A percentile compares a stretch with the other conserved stretches of the same genome.
phyloP scores from a whole-genome alignment of 495 filamentous ascomycete species.

The Glonium stellatum region DNA sequence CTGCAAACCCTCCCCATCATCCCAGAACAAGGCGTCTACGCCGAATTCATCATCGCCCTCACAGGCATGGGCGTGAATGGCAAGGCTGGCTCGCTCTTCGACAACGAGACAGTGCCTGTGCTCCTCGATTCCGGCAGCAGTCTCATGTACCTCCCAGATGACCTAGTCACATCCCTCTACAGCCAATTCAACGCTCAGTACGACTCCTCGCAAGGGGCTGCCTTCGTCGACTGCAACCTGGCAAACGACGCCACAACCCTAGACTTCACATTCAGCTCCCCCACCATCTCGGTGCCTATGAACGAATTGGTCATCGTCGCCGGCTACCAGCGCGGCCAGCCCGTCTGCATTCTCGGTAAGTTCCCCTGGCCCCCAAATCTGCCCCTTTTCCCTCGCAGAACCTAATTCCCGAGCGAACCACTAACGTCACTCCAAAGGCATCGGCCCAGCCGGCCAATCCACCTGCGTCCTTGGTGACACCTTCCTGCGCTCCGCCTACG shows the following conservation, averaged over 20 bases:
- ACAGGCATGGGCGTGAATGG: conserved; percentile 54
- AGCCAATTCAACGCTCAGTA: conserved; percentile 57
- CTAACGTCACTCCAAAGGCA: conserved; percentile 52
- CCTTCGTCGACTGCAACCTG: conserved; percentile 67
- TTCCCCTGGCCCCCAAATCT: conserved; percentile 28
- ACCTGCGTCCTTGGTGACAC: conserved; percentile 80
- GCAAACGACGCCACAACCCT: conserved; percentile 46
- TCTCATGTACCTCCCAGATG: conserved; percentile 78
- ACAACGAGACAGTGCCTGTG: conserved; percentile 55
- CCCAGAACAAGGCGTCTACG: conserved; percentile 39
- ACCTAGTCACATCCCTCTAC: conserved; percentile 58
- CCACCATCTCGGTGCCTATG: conserved; percentile 65
- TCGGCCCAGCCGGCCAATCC: conserved; percentile 59
- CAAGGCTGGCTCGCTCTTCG: conserved; percentile 44
- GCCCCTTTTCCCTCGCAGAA: neutral
- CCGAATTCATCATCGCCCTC: conserved; percentile 78
- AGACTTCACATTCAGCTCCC: conserved; percentile 63
- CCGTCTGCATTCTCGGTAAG: conserved; percentile 54
- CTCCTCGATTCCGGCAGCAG: conserved; percentile 88
- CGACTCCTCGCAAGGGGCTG: conserved; percentile 49
- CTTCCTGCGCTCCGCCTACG: conserved; percentile 84
- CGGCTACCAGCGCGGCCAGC: conserved; percentile 40
- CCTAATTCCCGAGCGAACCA: conserved; percentile 46
- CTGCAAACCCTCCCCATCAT: conserved; percentile 70
- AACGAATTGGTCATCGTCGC: conserved; percentile 70